Evolutionary conservation across 23 red algal genomes (phyloP).

Genomic region (Gracilaria caudata): DNA sequence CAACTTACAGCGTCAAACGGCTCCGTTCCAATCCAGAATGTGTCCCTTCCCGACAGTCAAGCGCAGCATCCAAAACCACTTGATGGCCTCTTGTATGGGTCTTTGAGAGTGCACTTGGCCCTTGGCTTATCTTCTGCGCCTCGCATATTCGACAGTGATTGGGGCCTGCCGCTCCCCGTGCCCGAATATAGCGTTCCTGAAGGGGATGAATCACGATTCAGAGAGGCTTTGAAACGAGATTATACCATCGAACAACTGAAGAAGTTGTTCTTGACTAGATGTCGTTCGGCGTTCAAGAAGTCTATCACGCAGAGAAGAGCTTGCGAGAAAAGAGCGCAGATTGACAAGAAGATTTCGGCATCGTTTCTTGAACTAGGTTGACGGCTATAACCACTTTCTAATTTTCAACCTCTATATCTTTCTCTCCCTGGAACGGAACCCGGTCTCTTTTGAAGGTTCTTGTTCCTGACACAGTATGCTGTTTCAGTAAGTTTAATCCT

Average conservation of each 20-base stretch:
- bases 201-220: background rate
- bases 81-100: background rate
- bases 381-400: too few species aligned
- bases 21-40: background rate
- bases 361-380: background rate
- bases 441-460: too few species aligned
- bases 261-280: background rate
- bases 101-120: background rate
- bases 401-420: too few species aligned
- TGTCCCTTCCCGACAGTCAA: background rate
- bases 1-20: background rate
- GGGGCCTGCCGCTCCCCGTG: background rate
- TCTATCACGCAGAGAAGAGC: constrained; percentile 1
- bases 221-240: background rate
- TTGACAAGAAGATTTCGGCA: background rate
- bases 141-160: background rate
- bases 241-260: background rate
- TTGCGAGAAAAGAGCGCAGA: background rate
- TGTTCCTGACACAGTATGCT: too few species aligned
- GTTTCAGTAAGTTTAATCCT: too few species aligned
- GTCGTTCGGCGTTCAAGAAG: constrained; percentile 9
- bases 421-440: too few species aligned
- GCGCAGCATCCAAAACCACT: background rate
- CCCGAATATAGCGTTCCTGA: background rate
- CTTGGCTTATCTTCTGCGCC: constrained; percentile 2